A percentile compares a stretch with the other conserved stretches of the same genome.
These are phyloP conservation scores for Ogataea neopini DNA, from an alignment of 805 yeast genomes.

Conservation along the genomic window DNA sequence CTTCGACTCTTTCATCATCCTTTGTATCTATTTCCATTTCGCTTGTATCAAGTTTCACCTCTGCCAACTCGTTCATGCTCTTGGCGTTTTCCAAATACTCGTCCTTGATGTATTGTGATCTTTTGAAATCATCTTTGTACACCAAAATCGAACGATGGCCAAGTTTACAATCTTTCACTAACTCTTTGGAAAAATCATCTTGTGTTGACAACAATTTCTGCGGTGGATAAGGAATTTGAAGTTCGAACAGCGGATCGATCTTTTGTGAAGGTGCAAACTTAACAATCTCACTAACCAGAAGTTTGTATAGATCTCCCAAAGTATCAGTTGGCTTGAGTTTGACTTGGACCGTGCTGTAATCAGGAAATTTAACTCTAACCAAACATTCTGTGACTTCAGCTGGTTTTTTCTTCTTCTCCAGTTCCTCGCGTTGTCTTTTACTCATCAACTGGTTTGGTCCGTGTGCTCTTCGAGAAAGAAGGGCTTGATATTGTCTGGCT, in stretches of 20 bases:
- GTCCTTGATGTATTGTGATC: slow-evolving; percentile 27
- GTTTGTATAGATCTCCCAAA: slow-evolving; percentile 23
- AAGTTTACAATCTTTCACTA: slow-evolving; percentile 43
- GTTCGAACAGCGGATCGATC: slow-evolving; percentile 30
- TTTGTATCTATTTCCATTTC: neutral
- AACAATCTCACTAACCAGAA: slow-evolving; percentile 29
- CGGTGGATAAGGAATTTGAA: slow-evolving; percentile 53
- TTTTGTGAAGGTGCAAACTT: slow-evolving; percentile 35
- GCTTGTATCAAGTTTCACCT: slow-evolving; percentile 25
- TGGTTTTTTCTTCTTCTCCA: slow-evolving; percentile 25
- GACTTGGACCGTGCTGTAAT: slow-evolving; percentile 51
- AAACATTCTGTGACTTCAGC: slow-evolving; percentile 36
- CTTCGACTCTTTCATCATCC: no score
- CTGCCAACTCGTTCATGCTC: slow-evolving; percentile 27
- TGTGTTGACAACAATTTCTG: slow-evolving; percentile 27
- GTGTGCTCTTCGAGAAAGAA: slow-evolving; percentile 43
- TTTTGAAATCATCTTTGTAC: slow-evolving; percentile 22
- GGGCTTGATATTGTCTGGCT: slow-evolving; percentile 53
- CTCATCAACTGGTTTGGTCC: slow-evolving; percentile 33
- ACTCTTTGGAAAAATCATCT: slow-evolving; percentile 28
- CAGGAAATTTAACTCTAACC: slow-evolving; percentile 60
- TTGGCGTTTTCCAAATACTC: slow-evolving; percentile 27
- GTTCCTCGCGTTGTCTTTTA: slow-evolving; percentile 36
- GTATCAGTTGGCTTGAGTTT: slow-evolving; percentile 49
- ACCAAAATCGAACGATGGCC: slow-evolving; percentile 37